Base-by-base conservation (phyloP, 1,139 yeast species). In the Yamadazyma conglobata region DNA sequence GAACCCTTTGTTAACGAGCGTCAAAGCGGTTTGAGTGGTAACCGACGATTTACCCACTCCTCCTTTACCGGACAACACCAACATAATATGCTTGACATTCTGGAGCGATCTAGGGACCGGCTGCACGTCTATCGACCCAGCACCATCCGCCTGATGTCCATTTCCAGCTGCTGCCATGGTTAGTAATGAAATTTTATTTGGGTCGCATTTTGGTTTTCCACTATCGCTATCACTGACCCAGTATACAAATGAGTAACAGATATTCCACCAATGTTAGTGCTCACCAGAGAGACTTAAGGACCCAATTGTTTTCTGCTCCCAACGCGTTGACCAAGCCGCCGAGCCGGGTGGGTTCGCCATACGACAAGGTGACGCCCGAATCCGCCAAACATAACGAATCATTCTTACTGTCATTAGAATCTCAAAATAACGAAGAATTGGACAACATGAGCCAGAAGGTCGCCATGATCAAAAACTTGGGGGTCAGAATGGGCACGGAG, bases 11-110 rank as follows among this genome's bases (percentile, higher is more conserved):
- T 70, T 61, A 5, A 78, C 87, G 21, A 93, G 64, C 0, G 91
- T 70, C 14, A 91, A 64, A 0, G 96, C 97, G 1, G 89, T 69
- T 53, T 93, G 98, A 0, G 96, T 84, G 1, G 98, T 89, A 2
- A 91, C 89, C 0, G 96, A 87, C 5, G 96, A 86, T 53, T 91
- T 91, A 1, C 99, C 99, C 1, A 91, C 98, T 5, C 74, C 74
- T 15, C 74, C 74, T 45, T 68, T 68, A 1, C 74, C 74, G 4
- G 73, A 67, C 14, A 68, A 56, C 10, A 68, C 64, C 10, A 68
- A 53, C 6, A 68, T 36, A 20, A 51, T 94, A 52, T 91, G 95
- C 47, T 79, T 79, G 25, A 89, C 82, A 32, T 72, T 64, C 17
- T 56, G 54, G 19, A 86, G 59, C 4, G 89, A 76, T 25, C 60